These are phyloP conservation scores for Kockiozyma suomiensis DNA, from an alignment of 805 yeast species.

Conservation along the genomic window DNA sequence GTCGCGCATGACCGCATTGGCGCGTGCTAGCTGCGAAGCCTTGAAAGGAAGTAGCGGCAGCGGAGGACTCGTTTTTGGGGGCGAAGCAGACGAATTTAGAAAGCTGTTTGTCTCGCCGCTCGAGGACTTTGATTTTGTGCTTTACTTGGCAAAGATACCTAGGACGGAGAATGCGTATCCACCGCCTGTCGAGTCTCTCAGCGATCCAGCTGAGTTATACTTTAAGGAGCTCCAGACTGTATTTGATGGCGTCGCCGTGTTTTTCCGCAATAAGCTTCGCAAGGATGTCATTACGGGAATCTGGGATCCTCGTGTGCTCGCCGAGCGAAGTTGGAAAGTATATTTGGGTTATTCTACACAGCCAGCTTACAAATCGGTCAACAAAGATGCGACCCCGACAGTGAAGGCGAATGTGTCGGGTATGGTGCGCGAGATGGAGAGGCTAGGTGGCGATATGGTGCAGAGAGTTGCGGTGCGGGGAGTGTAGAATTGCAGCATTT, in stretches of 20 bases:
- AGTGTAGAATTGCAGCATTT: not conserved
- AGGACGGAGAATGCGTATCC: conserved; percentile 42
- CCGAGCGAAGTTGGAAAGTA: conserved; percentile 72
- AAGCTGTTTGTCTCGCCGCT: conserved; percentile 75
- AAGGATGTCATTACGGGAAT: conserved; percentile 75
- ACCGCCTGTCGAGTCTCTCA: conserved; percentile 4
- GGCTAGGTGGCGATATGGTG: conserved; percentile 47
- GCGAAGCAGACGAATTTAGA: not conserved
- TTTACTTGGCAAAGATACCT: conserved; percentile 53
- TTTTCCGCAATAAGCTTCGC: conserved; percentile 63
- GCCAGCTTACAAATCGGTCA: conserved; percentile 48
- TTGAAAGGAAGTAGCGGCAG: conserved; percentile 23
- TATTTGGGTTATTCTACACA: conserved; percentile 72
- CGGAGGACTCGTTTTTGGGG: conserved; percentile 30
- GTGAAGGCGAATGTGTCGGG: conserved; percentile 46
- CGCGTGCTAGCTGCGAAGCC: conserved; percentile 70
- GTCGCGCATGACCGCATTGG: conserved; percentile 81
- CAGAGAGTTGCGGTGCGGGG: conserved; percentile 16
- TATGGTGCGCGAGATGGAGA: conserved; percentile 63
- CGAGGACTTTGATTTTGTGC: conserved; percentile 79
- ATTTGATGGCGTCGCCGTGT: conserved; percentile 58
- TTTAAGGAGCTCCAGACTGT: conserved; percentile 28
- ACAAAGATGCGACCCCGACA: conserved; percentile 12
- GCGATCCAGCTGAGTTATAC: conserved; percentile 14
- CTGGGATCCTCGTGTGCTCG: conserved; percentile 66